phyloP scores from a whole-genome alignment of 2,329 filamentous ascomycete species.

The Ophiostoma tasmaniense region DNA sequence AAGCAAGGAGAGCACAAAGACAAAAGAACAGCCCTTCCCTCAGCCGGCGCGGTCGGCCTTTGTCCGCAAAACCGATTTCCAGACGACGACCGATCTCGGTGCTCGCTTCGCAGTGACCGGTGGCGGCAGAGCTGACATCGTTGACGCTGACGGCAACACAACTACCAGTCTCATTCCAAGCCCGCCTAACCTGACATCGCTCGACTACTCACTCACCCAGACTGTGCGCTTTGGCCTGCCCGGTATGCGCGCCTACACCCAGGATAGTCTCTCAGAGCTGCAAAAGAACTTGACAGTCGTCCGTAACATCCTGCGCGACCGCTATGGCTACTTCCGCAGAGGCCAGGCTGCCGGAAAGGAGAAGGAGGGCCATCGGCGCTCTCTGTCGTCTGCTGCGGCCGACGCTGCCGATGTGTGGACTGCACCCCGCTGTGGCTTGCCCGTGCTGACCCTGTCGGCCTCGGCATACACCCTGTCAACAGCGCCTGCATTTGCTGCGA shows the following conservation, averaged over 20 bases:
- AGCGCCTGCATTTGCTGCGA: slow-evolving; percentile 3
- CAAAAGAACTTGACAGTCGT: slow-evolving; percentile 11
- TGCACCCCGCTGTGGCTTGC: slow-evolving; percentile 21
- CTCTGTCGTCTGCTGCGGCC: not conserved
- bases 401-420: not conserved
- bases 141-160: not conserved
- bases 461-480: slow-evolving; percentile 32
- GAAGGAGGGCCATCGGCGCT: slow-evolving; percentile 1
- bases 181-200: slow-evolving; percentile 21
- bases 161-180: not conserved
- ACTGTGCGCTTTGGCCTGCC: slow-evolving; percentile 31
- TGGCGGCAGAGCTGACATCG: not conserved
- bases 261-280: slow-evolving; percentile 15
- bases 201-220: slow-evolving; percentile 35
- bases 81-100: slow-evolving; percentile 32
- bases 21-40: not conserved
- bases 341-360: not conserved
- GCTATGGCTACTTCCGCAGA: slow-evolving; percentile 6
- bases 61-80: slow-evolving; percentile 22
- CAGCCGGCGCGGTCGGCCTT: not conserved
- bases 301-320: slow-evolving; percentile 6
- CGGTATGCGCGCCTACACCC: slow-evolving; percentile 23
- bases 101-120: slow-evolving; percentile 31
- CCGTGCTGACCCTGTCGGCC: slow-evolving; percentile 32
- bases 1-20: not conserved